Conservation (phyloP, 1,284 basidiomycete genomes). For the Termitomyces sp. region DNA sequence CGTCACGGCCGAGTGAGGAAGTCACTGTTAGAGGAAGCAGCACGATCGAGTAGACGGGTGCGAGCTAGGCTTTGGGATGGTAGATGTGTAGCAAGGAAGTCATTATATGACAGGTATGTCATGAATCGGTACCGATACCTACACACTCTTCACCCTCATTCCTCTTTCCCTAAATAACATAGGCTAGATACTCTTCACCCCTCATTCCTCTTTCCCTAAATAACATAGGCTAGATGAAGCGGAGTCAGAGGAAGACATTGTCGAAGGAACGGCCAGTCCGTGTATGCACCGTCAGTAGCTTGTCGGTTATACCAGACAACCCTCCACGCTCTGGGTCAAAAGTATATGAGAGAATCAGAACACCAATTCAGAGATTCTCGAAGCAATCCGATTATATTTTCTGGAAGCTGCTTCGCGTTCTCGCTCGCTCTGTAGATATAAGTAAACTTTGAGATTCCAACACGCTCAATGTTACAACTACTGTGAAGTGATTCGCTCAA, state of each 20-base stretch:
- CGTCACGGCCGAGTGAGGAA: background rate
- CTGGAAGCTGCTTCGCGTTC: no score
- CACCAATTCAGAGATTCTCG: no score
- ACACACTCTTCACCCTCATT: background rate
- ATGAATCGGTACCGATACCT: background rate
- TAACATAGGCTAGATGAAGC: background rate
- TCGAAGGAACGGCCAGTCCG: conserved; percentile 79
- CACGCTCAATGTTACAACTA: background rate
- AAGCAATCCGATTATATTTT: no score
- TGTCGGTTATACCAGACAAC: no score
- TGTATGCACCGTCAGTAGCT: conserved; percentile 83
- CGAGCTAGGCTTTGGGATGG: background rate
- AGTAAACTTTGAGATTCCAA: background rate
- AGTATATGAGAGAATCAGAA: background rate
- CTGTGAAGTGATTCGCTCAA: background rate
- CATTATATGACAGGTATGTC: background rate
- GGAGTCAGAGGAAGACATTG: conserved; percentile 43
- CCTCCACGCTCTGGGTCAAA: background rate
- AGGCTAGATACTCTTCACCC: background rate
- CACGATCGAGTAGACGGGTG: no score
- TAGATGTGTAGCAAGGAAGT: background rate
- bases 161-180: background rate
- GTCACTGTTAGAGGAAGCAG: background rate
- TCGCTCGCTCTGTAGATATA: background rate
- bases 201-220: background rate